Evolutionary conservation across 169 alveolate genomes (phyloP), one percentile per base, ranked within the genome.

Genomic region (Eimeria acervulina): DNA sequence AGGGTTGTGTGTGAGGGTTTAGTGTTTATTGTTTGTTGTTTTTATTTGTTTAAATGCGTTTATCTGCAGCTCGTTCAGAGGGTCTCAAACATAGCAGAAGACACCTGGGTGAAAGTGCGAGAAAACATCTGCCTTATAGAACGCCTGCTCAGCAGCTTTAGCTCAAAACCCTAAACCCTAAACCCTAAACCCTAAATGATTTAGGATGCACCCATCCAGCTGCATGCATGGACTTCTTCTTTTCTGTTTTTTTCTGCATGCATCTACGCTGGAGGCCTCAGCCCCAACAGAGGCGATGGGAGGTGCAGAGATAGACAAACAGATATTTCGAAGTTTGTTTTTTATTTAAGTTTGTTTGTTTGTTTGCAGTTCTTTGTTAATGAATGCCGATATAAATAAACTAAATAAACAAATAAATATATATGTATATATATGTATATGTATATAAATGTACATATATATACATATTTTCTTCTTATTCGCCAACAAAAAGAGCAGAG

Each of bases 31-130:
- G 19, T 59, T 59, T 12, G 68, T 12, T 21, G 21, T 59, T 59
- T n/a, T 13, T 21, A 7, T 59, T 19, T 19, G 1, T 59, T 12
- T 7, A 21, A 13, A 12, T 21, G 68, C 38, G 59, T 44, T 76
- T 6, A 23, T 40, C 21, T 15, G 12, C 87, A 76, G 87, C 59
- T 76, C 19, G 90, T 81, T 10, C 72, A 51, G 31, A 40, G n/a
- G 47, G 90, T 40, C 13, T 44, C 72, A 44, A 21, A 33, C 38
- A 36, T 6, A 12, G 26, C 70, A 44, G 90, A 51, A 21, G 90
- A 81, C 40, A 44, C 28, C 17, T 81, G 90, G 90, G 15, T 51
- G 15, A 36, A 81, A n/a, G 90, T 51, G 68, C 61, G 10, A 44
- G 38, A 63, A 26, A 76, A n/a, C 52, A 61, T 42, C 63, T 19